Conservation (phyloP, 192 early-diverging fungal species). For the Entomortierella beljakovae region DNA sequence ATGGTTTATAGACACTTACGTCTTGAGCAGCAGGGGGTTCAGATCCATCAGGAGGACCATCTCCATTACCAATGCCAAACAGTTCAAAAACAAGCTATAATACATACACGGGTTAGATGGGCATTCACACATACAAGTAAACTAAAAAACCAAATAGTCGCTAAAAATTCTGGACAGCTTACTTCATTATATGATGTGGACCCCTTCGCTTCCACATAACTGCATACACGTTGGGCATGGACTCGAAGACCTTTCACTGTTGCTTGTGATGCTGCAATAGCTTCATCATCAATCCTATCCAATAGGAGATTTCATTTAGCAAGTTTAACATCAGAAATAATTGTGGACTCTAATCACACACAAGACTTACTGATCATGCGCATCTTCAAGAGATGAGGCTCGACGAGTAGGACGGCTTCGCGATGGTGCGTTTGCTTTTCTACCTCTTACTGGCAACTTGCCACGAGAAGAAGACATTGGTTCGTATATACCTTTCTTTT, state of each 20-base stretch:
- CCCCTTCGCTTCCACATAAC: constrained; percentile 67
- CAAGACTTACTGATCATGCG: constrained; percentile 18
- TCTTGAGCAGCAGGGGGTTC: constrained; percentile 25
- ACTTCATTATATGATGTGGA: constrained; percentile 72
- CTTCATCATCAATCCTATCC: constrained; percentile 28
- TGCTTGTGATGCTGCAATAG: neutral
- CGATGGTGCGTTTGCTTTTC: constrained; percentile 1
- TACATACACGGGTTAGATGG: neutral
- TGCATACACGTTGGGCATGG: constrained; percentile 71
- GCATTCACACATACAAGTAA: neutral
- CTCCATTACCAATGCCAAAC: constrained; percentile 7
- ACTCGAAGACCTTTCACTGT: constrained; percentile 63
- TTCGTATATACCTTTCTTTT: neutral
- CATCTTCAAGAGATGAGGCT: constrained; percentile 10
- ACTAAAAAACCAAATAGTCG: neutral
- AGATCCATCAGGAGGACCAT: neutral
- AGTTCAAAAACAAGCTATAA: constrained; percentile 44
- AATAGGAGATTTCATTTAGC: neutral
- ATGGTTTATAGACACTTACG: constrained; percentile 17
- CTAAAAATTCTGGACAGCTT: constrained; percentile 1
- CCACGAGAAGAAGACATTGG: neutral
- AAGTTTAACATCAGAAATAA: neutral
- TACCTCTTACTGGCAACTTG: neutral
- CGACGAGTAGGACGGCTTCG: constrained; percentile 9
- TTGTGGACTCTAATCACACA: neutral